Evolutionary conservation across 306 rosid species (phyloP).

Genomic region (Rosa rugosa): DNA sequence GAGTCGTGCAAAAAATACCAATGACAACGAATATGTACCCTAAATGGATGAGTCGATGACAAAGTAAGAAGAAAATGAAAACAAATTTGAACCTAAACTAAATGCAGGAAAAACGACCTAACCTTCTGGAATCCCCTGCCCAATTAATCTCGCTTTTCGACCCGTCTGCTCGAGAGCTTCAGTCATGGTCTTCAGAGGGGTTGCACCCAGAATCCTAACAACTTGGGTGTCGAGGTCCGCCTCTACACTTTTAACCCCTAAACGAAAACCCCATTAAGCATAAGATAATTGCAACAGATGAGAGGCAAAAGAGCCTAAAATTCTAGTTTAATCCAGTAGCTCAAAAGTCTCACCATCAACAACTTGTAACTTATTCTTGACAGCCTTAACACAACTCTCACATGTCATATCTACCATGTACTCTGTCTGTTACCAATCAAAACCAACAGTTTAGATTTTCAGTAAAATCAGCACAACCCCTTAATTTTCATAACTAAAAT

Average conservation of each 20-base stretch:
- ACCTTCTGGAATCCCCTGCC: slow-evolving; percentile 95
- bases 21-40: neutral
- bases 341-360: slow-evolving; percentile 52
- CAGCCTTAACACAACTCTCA: slow-evolving; percentile 83
- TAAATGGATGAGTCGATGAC: neutral
- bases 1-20: neutral
- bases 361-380: slow-evolving; percentile 67
- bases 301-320: neutral
- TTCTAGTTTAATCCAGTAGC: neutral
- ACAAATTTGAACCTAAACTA: slow-evolving; percentile 5
- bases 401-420: slow-evolving; percentile 97
- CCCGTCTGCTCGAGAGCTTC: slow-evolving; percentile 90
- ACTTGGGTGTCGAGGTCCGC: slow-evolving; percentile 81
- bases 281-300: neutral
- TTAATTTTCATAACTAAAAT: neutral
- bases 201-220: slow-evolving; percentile 78
- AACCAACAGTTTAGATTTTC: slow-evolving; percentile 6
- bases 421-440: slow-evolving; percentile 64
- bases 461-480: slow-evolving; percentile 7
- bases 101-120: neutral
- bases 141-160: slow-evolving; percentile 75
- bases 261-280: neutral
- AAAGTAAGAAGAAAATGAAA: neutral
- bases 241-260: slow-evolving; percentile 79
- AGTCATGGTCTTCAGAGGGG: slow-evolving; percentile 83